phyloP scores from a whole-genome alignment of 1,284 basidiomycete species.

The Rhodotorula sp. region DNA sequence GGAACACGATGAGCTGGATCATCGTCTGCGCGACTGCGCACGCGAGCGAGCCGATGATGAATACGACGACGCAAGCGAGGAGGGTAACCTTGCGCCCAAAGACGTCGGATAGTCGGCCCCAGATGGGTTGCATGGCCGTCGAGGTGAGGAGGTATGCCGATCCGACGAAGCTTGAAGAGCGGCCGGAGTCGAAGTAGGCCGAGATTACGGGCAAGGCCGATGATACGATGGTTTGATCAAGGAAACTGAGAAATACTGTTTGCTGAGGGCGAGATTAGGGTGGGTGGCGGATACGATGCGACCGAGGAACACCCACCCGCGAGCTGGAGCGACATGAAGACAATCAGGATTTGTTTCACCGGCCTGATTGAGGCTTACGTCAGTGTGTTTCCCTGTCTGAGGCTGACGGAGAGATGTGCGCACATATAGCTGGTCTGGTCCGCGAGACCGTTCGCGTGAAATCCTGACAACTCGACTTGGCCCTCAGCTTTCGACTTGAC shows the following conservation, averaged over 20 bases:
- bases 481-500: not conserved
- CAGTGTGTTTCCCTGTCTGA: not conserved
- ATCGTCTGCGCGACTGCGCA: slow-evolving; percentile 64
- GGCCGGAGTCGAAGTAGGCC: slow-evolving; percentile 64
- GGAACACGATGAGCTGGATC: slow-evolving; percentile 68
- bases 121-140: slow-evolving; percentile 63
- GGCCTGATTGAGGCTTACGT: not conserved
- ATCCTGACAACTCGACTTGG: not conserved
- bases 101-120: slow-evolving; percentile 70
- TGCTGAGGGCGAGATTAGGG: too few species aligned
- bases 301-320: slow-evolving; percentile 42
- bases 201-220: slow-evolving; percentile 52
- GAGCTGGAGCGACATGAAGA: slow-evolving; percentile 28
- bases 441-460: slow-evolving; percentile 51
- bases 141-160: slow-evolving; percentile 64
- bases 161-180: slow-evolving; percentile 67
- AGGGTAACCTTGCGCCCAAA: slow-evolving; percentile 70
- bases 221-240: slow-evolving; percentile 63
- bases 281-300: too few species aligned
- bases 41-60: slow-evolving; percentile 51
- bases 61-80: slow-evolving; percentile 56
- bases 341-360: slow-evolving; percentile 19
- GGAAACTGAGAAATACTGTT: slow-evolving; percentile 53
- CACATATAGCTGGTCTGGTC: slow-evolving; percentile 53
- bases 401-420: not conserved